phyloP scores from a whole-genome alignment of 108 stramenopile genomes.

The Tribonema minus region DNA sequence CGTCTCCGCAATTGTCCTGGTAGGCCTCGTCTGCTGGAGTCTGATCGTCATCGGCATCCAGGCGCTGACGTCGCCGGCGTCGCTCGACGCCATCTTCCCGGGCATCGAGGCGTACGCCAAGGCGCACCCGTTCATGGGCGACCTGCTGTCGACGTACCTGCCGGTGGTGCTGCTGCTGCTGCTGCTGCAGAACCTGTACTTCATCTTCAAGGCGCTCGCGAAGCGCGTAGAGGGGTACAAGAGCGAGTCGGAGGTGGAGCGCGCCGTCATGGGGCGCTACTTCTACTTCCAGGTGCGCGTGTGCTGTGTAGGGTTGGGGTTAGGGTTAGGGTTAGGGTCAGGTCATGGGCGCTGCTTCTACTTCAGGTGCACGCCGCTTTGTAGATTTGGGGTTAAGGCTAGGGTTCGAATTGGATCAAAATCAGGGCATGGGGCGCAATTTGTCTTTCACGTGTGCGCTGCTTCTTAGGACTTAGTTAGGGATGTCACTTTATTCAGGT shows the following conservation, averaged over 20 bases:
- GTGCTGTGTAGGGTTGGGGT: too few species aligned
- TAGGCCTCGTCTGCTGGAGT: constrained; percentile 20
- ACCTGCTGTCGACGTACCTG: not conserved
- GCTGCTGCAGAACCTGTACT: constrained; percentile 6
- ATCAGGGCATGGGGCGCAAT: too few species aligned
- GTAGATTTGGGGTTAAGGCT: too few species aligned
- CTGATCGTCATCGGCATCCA: constrained; percentile 1
- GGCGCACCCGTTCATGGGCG: not conserved
- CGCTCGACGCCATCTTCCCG: not conserved
- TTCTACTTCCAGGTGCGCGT: constrained; percentile 54
- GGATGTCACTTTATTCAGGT: too few species aligned
- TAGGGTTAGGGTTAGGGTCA: too few species aligned
- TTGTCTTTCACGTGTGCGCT: too few species aligned
- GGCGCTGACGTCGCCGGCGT: constrained; percentile 3
- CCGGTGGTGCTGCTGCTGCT: constrained; percentile 11
- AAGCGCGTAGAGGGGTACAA: constrained; percentile 39
- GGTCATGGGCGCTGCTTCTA: too few species aligned
- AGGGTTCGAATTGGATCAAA: too few species aligned
- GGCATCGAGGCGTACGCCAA: not conserved
- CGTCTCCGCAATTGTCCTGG: too few species aligned
- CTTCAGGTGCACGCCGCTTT: too few species aligned
- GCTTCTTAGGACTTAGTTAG: too few species aligned
- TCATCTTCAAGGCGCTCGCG: constrained; percentile 19
- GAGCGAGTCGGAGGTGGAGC: constrained; percentile 38
- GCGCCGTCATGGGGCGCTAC: constrained; percentile 49